Base-by-base conservation (phyloP, 495 filamentous ascomycete genomes). In the Lepraria neglecta region DNA sequence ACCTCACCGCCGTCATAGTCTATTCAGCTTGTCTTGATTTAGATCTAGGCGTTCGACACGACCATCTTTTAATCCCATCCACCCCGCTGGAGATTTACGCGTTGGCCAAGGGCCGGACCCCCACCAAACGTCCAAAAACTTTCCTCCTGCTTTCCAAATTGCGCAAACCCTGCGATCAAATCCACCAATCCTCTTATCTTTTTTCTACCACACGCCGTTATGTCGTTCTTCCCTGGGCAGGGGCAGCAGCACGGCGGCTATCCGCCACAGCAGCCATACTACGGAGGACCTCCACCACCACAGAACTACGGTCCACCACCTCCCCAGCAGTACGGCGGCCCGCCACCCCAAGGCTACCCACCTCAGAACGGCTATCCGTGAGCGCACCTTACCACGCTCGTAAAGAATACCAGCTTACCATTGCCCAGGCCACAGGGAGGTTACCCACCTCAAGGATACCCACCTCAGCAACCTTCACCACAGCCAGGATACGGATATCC, bases 151-250 rank as follows among this genome's bases (percentile, higher is more conserved):
- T 38, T 38, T 38, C 11, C 33, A 38, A 6, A 1, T 38, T 38
- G 33, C 33, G 33, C 35, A 38, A 38, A 6, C 35, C 9, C 9
- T 38, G 1, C 35, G 9, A 7, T 12, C 12, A 38, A 38, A 11
- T 2, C 35, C 35, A 24, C 24, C 24, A 24, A 24, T 24, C 7
- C 35, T 38, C 35, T 6, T 38, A 38, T 6, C 12, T 19, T 11
- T 4, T 24, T 21, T 10, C 19, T n/a, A 44, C 15, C 6, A 14
- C 24, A 24, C 38, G 5, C 27, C 12, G 11, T 35, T 15, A 82
- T 82, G 79, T 82, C 79, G 59, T 81, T 78, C 63, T 82, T 80
- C 61, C 78, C 77, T 38, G 74, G 77, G 40, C 65, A 69, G 56
- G 62, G 63, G 24, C 76, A 78, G 64, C 70, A 71, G 46, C 69